These are phyloP conservation scores for Tetrahymena elliotti DNA, from an alignment of 73 alveolate genomes.

Conservation along the genomic window DNA sequence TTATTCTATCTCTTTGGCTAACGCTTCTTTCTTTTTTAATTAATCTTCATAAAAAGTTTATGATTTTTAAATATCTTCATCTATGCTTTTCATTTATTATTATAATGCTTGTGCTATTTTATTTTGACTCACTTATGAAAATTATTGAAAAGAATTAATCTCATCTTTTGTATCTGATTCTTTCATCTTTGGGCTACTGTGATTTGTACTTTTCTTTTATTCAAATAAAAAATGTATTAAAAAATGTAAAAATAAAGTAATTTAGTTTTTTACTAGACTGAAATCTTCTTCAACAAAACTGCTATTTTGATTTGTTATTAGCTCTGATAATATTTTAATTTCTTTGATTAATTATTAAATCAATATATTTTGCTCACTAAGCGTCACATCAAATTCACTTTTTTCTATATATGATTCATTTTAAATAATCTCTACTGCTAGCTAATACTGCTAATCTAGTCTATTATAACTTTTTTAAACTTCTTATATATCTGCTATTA, in stretches of 20 bases:
- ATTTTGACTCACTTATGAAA: not conserved
- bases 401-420: not conserved
- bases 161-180: not conserved
- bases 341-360: not conserved
- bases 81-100: not conserved
- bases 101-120: not conserved
- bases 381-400: not conserved
- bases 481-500: not conserved
- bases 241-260: not conserved
- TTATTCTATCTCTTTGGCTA: not conserved
- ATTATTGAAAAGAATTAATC: not conserved
- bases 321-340: not conserved
- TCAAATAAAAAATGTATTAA: not conserved
- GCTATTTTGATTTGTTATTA: not conserved
- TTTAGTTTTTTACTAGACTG: not conserved
- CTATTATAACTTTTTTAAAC: not conserved
- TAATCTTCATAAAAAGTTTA: not conserved
- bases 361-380: not conserved
- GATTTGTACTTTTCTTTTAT: not conserved
- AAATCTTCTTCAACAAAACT: not conserved
- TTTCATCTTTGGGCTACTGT: not conserved
- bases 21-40: not conserved
- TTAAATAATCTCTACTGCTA: not conserved
- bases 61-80: not conserved
- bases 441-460: not conserved